A percentile compares a stretch with the other conserved stretches of the same genome.
phyloP scores from a whole-genome alignment of 2,329 filamentous ascomycete species.

The Leptographium lundbergii region DNA sequence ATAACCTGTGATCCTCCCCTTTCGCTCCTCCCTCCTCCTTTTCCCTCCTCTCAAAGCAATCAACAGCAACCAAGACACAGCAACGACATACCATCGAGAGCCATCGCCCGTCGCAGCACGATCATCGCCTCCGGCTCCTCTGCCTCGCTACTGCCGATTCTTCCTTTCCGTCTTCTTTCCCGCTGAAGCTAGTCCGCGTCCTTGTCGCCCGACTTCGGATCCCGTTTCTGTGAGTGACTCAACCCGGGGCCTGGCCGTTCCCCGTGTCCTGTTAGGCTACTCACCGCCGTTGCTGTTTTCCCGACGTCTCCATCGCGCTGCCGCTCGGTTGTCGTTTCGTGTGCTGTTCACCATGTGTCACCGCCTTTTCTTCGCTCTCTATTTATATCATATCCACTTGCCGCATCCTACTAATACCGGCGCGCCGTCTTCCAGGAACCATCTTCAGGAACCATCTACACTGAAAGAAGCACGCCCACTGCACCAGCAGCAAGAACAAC shows the following conservation, averaged over 20 bases:
- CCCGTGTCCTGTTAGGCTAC: background rate
- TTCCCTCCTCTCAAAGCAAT: conserved; percentile 31
- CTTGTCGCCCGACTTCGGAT: conserved; percentile 18
- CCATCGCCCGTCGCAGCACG: conserved; percentile 48
- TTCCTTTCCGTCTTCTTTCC: conserved; percentile 14
- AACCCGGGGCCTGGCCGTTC: background rate
- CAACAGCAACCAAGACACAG: conserved; percentile 30
- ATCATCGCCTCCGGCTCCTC: conserved; percentile 40
- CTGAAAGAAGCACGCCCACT: background rate
- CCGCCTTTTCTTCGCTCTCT: background rate
- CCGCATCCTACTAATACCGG: background rate
- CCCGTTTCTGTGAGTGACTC: conserved; percentile 20
- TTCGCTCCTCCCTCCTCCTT: conserved; percentile 17
- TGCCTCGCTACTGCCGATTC: conserved; percentile 20
- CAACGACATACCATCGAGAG: conserved; percentile 35
- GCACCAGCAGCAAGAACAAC: conserved; percentile 23
- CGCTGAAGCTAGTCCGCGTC: background rate
- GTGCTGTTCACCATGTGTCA: background rate
- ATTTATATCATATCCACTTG: background rate
- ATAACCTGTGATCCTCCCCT: conserved; percentile 19
- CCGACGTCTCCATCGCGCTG: background rate
- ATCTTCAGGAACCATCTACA: background rate
- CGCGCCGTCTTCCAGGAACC: background rate
- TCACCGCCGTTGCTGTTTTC: background rate
- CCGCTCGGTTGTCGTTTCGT: background rate